Percentiles rank a stretch among this genome's conserved stretches.
phyloP scores from a whole-genome alignment of 2,329 filamentous ascomycete genomes.

The Coniochaeta pulveracea region DNA sequence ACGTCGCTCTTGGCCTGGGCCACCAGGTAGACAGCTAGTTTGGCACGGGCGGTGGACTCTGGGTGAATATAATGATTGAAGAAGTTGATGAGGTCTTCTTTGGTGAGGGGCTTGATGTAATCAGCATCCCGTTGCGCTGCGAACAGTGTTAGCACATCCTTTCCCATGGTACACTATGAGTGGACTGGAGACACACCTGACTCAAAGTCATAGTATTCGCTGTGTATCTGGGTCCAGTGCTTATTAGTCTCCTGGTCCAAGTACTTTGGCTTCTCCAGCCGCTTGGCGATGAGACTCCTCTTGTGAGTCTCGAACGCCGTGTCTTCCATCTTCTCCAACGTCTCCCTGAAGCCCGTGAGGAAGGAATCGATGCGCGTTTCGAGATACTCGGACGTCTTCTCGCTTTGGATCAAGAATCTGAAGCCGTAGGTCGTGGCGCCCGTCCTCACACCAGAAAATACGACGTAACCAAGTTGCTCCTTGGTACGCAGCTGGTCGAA shows the following conservation, averaged over 20 bases:
- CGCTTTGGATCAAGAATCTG: conserved; percentile 86
- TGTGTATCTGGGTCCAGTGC: conserved; percentile 77
- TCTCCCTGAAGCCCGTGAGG: conserved; percentile 54
- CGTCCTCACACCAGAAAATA: conserved; percentile 68
- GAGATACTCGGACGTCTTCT: conserved; percentile 72
- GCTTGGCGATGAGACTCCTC: conserved; percentile 74
- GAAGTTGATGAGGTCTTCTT: conserved; percentile 70
- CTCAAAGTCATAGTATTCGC: conserved; percentile 83
- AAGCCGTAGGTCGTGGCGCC: conserved; percentile 74
- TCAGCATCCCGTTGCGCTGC: conserved; percentile 66
- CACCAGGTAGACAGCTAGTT: conserved; percentile 71
- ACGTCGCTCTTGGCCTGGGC: conserved; percentile 52
- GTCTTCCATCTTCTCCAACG: conserved; percentile 64
- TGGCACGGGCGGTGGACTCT: conserved; percentile 61
- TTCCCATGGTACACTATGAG: too few species aligned
- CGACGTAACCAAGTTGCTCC: conserved; percentile 94
- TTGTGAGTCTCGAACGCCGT: conserved; percentile 86
- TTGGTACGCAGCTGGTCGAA: conserved; percentile 95
- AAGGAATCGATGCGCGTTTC: conserved; percentile 84
- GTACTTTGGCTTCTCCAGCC: conserved; percentile 87
- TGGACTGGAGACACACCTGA: conserved; percentile 53
- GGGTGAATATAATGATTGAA: conserved; percentile 68
- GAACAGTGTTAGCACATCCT: conserved; percentile 3
- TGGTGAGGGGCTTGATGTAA: conserved; percentile 62
- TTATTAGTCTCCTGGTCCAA: conserved; percentile 71